phyloP scores from a whole-genome alignment of 129 eudicot species.

The Calendula officinalis region DNA sequence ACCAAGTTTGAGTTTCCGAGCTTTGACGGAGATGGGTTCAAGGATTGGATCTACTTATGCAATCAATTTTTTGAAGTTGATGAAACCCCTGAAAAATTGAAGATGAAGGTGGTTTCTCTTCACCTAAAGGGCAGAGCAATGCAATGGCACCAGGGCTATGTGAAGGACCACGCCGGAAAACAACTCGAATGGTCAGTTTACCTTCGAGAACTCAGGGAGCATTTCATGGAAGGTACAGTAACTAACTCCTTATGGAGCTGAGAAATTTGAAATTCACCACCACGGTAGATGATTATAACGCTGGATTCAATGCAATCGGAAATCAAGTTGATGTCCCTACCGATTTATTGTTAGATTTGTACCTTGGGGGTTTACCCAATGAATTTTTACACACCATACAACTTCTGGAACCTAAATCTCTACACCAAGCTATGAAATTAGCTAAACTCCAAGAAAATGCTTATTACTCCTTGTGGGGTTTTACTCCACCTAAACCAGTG shows the following conservation, averaged over 20 bases:
- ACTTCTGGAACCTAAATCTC: neutral
- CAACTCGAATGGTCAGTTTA: neutral
- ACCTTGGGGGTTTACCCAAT: neutral
- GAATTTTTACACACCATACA: neutral
- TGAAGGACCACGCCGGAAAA: neutral
- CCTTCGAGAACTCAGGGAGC: neutral
- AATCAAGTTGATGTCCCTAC: constrained; percentile 1
- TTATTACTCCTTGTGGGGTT: constrained; percentile 1
- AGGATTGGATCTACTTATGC: neutral
- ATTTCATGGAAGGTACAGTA: neutral
- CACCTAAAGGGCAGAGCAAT: neutral
- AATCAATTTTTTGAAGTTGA: neutral
- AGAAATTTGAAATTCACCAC: neutral
- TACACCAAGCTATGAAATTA: constrained; percentile 3
- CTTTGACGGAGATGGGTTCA: neutral
- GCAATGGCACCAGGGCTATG: neutral
- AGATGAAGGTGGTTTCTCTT: neutral
- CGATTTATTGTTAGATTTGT: neutral
- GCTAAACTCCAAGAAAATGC: neutral
- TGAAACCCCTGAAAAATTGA: neutral
- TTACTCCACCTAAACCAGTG: neutral
- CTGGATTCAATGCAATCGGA: neutral
- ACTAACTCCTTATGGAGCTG: neutral
- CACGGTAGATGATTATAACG: neutral
- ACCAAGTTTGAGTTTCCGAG: neutral